Base-by-base conservation (phyloP, 257 asterid genomes). In the Ophiorrhiza pumila region DNA sequence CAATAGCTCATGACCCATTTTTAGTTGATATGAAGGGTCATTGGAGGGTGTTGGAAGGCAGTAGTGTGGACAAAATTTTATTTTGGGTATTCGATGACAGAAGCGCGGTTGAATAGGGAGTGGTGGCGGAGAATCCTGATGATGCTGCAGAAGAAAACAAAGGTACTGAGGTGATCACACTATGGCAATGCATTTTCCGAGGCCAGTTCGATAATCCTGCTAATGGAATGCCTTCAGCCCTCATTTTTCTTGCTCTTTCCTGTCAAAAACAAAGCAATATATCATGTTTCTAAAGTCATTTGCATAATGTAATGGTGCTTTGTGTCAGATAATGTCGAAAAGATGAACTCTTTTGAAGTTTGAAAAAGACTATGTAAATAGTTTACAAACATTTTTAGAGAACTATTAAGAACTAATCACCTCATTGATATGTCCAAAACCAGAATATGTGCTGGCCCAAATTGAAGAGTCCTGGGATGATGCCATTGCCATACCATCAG, bases 141-240 rank as follows among this genome's bases (percentile, higher is more conserved):
- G 74, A 71, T 71, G 74, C 74, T 71, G 74, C 74, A 41, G 60
- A 72, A 56, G 74, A 57, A 71, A 71, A 56, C 66, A 56, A 71
- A 71, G 74, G 74, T 43, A 84, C 76, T 5, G 89, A 77, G 47
- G 79, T 58, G 70, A 76, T 81, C 79, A 76, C 73, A 72, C 84
- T 87, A 25, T 87, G 88, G 82, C 84, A 69, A 71, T 78, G 87
- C 76, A 83, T 61, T 81, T 86, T 87, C 92, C 92, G 79, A 73
- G 83, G 83, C 96, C 88, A 82, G 80, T 84, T 89, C 50, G 95
- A 25, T 80, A 76, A 77, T 79, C 85, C 91, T 23, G 89, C 69
- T 71, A 82, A 66, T 31, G 87, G 74, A 69, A 79, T 77, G 62
- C 78, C 88, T 81, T 87, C 93, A 62, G 74, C 73, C 73, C 77